phyloP scores from a whole-genome alignment of 73 alveolate genomes.

The Effrenium voratum region DNA sequence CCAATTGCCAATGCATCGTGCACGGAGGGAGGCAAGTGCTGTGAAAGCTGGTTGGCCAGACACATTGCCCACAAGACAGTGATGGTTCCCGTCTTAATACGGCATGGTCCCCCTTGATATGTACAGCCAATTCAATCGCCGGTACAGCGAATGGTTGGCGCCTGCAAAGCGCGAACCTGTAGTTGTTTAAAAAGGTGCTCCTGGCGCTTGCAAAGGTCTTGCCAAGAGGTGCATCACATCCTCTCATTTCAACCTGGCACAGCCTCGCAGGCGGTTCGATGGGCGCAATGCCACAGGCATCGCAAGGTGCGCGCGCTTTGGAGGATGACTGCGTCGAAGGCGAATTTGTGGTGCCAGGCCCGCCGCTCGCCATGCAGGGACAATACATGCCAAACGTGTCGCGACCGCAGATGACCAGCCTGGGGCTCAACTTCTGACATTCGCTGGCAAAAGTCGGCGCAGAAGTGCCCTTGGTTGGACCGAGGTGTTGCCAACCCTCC shows the following conservation, averaged over 20 bases:
- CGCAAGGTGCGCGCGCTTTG: not conserved
- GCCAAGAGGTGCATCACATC: not conserved
- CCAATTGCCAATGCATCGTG: no score
- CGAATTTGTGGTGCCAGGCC: slow-evolving; percentile 1
- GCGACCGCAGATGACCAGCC: slow-evolving; percentile 85
- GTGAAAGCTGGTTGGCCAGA: no score
- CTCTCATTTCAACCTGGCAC: not conserved
- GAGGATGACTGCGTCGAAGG: not conserved
- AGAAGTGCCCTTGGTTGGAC: not conserved
- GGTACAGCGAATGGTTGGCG: no score
- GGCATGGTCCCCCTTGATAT: no score
- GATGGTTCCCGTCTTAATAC: no score
- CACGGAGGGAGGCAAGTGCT: no score
- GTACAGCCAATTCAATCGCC: no score
- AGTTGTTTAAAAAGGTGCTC: not conserved
- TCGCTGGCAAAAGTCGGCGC: not conserved
- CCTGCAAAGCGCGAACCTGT: not conserved
- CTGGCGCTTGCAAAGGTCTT: not conserved
- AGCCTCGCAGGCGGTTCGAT: not conserved
- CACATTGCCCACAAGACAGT: no score
- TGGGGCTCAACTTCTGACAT: not conserved
- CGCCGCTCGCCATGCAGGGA: slow-evolving; percentile 91
- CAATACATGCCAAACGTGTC: slow-evolving; percentile 92
- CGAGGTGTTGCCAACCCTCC: slow-evolving; percentile 91
- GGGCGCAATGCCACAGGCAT: not conserved